Conservation (phyloP, 495 filamentous ascomycete genomes). For the Chaetomium cochliodes region DNA sequence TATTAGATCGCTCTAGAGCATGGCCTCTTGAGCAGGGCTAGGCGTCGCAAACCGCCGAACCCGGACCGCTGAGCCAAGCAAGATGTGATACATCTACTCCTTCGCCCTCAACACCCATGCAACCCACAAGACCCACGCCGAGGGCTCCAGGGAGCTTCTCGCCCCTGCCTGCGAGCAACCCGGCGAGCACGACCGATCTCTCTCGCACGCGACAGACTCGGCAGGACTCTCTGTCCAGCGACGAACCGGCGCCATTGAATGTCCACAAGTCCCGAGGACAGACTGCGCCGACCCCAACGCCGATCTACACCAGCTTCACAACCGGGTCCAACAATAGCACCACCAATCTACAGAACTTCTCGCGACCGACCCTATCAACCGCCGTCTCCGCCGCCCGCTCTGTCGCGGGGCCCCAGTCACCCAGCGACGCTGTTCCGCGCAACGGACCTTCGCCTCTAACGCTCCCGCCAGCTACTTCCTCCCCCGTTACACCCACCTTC, state of each 20-base stretch:
- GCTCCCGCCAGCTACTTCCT: conserved; percentile 38
- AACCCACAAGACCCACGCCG: conserved; percentile 48
- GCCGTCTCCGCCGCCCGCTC: conserved; percentile 41
- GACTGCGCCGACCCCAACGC: conserved; percentile 30
- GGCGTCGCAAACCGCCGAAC: conserved; percentile 6
- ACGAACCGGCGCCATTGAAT: conserved; percentile 41
- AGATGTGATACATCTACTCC: conserved; percentile 33
- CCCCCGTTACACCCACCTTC: conserved; percentile 35
- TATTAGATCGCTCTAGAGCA: not conserved
- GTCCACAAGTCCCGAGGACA: conserved; percentile 31
- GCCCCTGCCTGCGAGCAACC: conserved; percentile 41
- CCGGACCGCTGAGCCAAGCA: conserved; percentile 22
- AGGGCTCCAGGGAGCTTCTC: conserved; percentile 58
- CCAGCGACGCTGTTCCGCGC: conserved; percentile 32
- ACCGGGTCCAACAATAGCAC: conserved; percentile 37
- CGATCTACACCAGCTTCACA: conserved; percentile 40
- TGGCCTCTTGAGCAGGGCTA: not conserved
- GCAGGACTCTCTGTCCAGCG: conserved; percentile 48
- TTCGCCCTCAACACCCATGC: conserved; percentile 36
- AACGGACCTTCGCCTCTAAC: conserved; percentile 45
- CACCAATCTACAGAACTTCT: conserved; percentile 55
- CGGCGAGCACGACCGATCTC: conserved; percentile 34
- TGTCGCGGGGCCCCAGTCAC: conserved; percentile 35
- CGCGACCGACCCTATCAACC: conserved; percentile 46
- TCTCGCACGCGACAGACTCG: conserved; percentile 39